Conservation (phyloP, 2,329 filamentous ascomycete species). For the Penicillium thymicola region DNA sequence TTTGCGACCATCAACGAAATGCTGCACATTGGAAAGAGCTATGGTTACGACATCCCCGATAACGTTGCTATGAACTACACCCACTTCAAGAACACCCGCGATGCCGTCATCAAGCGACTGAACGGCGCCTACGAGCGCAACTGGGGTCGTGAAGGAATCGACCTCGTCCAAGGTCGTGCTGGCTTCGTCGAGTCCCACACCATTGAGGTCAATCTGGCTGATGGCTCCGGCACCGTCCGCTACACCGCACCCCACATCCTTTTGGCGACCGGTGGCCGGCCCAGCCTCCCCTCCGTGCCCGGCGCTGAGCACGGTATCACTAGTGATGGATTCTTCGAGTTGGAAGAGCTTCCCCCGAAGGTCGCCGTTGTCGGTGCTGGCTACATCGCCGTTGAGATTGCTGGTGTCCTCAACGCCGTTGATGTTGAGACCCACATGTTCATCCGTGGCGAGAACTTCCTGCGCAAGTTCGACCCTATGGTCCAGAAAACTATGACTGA, state of each 20-base stretch:
- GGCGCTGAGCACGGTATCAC: conserved; percentile 51
- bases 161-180: conserved; percentile 49
- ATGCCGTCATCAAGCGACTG: conserved; percentile 44
- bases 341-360: conserved; percentile 50
- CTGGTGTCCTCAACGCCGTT: conserved; percentile 49
- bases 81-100: conserved; percentile 48
- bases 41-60: conserved; percentile 48
- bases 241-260: conserved; percentile 48
- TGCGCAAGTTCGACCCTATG: conserved; percentile 54
- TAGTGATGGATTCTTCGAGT: conserved; percentile 51
- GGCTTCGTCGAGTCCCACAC: conserved; percentile 45
- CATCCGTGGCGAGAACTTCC: conserved; percentile 47
- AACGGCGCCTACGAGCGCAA: conserved; percentile 51
- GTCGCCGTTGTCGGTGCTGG: conserved; percentile 51
- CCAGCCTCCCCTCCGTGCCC: conserved; percentile 42
- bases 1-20: conserved; percentile 49
- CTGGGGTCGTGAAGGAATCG: conserved; percentile 50
- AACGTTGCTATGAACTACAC: conserved; percentile 45
- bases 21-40: conserved; percentile 45
- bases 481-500: conserved; percentile 52
- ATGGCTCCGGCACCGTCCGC: conserved; percentile 38
- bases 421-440: conserved; percentile 52
- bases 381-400: conserved; percentile 52
- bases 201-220: conserved; percentile 44
- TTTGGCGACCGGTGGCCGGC: conserved; percentile 49